Percentiles rank a stretch among this genome's conserved stretches.
These are phyloP conservation scores for Tylopilus plumbeoviolaceoides DNA, from an alignment of 768 basidiomycete species.

Conservation along the genomic window DNA sequence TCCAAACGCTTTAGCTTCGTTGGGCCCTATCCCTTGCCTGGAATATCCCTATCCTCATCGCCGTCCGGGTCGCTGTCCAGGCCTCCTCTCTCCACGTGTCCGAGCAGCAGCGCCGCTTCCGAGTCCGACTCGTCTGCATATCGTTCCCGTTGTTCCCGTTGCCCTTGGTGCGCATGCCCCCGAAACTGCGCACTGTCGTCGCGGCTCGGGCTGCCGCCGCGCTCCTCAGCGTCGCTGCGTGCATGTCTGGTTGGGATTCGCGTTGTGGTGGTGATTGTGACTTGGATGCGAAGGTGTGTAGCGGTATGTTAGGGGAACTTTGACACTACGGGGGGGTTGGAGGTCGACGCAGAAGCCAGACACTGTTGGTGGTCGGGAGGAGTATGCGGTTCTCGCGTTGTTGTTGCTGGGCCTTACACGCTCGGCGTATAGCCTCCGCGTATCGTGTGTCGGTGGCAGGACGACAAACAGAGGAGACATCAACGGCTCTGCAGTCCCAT, in stretches of 20 bases:
- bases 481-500: slow-evolving; percentile 2
- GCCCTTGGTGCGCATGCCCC: slow-evolving; percentile 23
- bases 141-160: slow-evolving; percentile 47
- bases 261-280: slow-evolving; percentile 32
- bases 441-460: slow-evolving; percentile 2
- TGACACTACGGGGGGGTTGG: too few species aligned
- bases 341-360: too few species aligned
- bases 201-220: slow-evolving; percentile 20
- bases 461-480: neutral
- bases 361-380: too few species aligned
- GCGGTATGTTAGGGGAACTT: slow-evolving; percentile 58
- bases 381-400: slow-evolving; percentile 1
- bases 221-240: slow-evolving; percentile 29
- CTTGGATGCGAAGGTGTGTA: slow-evolving; percentile 52
- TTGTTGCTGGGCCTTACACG: slow-evolving; percentile 13
- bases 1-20: slow-evolving; percentile 26
- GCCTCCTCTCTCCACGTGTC: slow-evolving; percentile 29
- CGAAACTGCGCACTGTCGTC: slow-evolving; percentile 17
- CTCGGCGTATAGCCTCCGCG: neutral
- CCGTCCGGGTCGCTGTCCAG: slow-evolving; percentile 34
- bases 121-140: slow-evolving; percentile 67
- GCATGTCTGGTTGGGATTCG: slow-evolving; percentile 29
- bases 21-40: slow-evolving; percentile 28
- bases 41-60: slow-evolving; percentile 37
- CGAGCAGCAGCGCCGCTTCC: slow-evolving; percentile 46